Conservation (phyloP, 2,329 filamentous ascomycete genomes). For the Juglanconis oblonga region DNA sequence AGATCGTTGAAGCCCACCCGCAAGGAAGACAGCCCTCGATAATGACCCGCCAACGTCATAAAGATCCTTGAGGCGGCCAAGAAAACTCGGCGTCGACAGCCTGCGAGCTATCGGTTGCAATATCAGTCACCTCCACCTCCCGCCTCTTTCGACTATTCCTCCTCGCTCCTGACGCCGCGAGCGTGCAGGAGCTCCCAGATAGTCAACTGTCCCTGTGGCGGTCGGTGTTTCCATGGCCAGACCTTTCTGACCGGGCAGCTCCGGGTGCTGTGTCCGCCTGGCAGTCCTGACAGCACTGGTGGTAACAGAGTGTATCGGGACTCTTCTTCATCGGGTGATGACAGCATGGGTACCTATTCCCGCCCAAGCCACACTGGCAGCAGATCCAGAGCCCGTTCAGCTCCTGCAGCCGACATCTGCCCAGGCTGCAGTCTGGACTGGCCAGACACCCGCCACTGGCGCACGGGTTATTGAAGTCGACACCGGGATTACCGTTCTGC, state of each 20-base stretch:
- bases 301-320: constrained; percentile 51
- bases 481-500: constrained; percentile 22
- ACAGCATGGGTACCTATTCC: constrained; percentile 45
- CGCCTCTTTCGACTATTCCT: constrained; percentile 2
- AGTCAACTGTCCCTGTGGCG: neutral
- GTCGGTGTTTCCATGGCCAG: constrained; percentile 1
- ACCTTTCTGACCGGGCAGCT: neutral
- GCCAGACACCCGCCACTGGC: constrained; percentile 42
- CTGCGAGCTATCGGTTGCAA: neutral
- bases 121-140: neutral
- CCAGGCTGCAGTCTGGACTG: constrained; percentile 44
- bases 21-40: no score
- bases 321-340: constrained; percentile 42
- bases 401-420: constrained; percentile 46
- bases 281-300: constrained; percentile 45
- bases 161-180: constrained; percentile 1
- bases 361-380: constrained; percentile 45
- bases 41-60: no score
- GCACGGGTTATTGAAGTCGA: constrained; percentile 42
- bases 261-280: constrained; percentile 28
- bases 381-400: constrained; percentile 48
- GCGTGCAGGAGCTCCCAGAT: neutral
- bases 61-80: no score
- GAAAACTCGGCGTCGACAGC: neutral
- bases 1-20: neutral